Percentiles rank a stretch among this genome's conserved stretches.
phyloP scores from a whole-genome alignment of 1,139 yeast genomes.

The Schwanniomyces etchellsii region DNA sequence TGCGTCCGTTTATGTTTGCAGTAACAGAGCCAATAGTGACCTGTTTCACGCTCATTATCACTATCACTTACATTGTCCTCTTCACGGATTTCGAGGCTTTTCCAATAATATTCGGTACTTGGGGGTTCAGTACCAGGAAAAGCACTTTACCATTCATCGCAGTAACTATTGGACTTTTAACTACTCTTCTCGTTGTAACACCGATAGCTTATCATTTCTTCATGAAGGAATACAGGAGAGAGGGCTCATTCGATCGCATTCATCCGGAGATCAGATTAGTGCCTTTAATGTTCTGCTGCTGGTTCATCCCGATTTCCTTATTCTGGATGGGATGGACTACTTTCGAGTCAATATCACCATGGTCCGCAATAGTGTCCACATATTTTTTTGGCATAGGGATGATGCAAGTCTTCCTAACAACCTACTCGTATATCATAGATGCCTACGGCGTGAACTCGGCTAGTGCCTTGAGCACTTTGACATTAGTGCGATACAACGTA shows the following conservation, averaged over 20 bases:
- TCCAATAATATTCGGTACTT: constrained; percentile 2
- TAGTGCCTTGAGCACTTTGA: constrained; percentile 5
- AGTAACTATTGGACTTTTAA: constrained; percentile 4
- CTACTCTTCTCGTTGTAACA: constrained; percentile 2
- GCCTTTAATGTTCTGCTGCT: constrained; percentile 6
- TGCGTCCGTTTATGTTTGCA: constrained; percentile 5
- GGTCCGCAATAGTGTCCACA: constrained; percentile 5
- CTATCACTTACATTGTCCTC: constrained; percentile 5
- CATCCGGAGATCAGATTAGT: constrained; percentile 5
- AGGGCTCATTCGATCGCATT: constrained; percentile 2
- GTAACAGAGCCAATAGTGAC: constrained; percentile 5
- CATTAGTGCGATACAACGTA: constrained; percentile 4
- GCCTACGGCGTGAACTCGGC: constrained; percentile 6
- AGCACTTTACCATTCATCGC: constrained; percentile 6
- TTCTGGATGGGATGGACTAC: constrained; percentile 6
- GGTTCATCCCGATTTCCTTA: constrained; percentile 5
- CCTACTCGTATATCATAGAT: constrained; percentile 5
- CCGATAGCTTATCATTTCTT: constrained; percentile 3
- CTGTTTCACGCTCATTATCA: constrained; percentile 4
- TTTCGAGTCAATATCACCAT: constrained; percentile 4
- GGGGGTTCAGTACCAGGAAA: constrained; percentile 4
- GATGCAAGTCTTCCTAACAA: constrained; percentile 6
- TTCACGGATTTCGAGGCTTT: constrained; percentile 6
- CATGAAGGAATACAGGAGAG: constrained; percentile 1
- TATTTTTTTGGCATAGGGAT: constrained; percentile 5